Base-by-base conservation (phyloP, 495 filamentous ascomycete genomes). In the Penicillium roqueforti region DNA sequence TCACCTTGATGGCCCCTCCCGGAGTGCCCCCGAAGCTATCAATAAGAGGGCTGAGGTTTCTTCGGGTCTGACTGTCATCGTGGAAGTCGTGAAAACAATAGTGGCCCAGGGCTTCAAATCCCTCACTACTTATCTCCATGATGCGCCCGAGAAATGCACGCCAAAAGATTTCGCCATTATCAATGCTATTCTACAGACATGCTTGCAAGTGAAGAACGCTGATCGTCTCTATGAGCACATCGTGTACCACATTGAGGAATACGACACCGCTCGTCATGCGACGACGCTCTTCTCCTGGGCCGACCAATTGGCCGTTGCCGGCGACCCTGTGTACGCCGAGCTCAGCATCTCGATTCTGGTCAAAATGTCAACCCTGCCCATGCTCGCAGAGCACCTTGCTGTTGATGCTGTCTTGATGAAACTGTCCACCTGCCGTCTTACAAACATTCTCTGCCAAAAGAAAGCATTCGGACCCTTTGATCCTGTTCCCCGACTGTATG, bases 311-410 rank as follows among this genome's bases (percentile, higher is more conserved):
- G 72, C 80, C 4, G 76, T 83, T 34, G 81, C 84, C 47, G 83
- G 85, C 26, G 92, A 98, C 58, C 95, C 93, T n/a, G 75, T 99
- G 40, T 97, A 96, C 71, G 95, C 90, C 56, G 91, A 97, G 60
- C 75, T 96, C 16, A 87, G 87, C 60, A 78, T 96, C 8, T 80
- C 88, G 16, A 92, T 96, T 68, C 83, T 99, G 16, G 82, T 96
- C 46, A 89, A 92, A 59, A 76, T 99, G 28, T 96, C 91, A 1
- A 83, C 78, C 34, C 75, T 97, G 4, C 87, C 87, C n/a, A 60
- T 79, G 18, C 77, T 97, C 20, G 93, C 93, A 7, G 92, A 98
- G 63, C 87, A 89, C 49, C 80, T 97, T 31, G 93, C 92, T 5
- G 84, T 87, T 28, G 90, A 95, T 62, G 91, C 83, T 46, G 76